These are phyloP conservation scores for Alternaria viburni DNA, from an alignment of 2,329 filamentous ascomycete species.

Conservation along the genomic window DNA sequence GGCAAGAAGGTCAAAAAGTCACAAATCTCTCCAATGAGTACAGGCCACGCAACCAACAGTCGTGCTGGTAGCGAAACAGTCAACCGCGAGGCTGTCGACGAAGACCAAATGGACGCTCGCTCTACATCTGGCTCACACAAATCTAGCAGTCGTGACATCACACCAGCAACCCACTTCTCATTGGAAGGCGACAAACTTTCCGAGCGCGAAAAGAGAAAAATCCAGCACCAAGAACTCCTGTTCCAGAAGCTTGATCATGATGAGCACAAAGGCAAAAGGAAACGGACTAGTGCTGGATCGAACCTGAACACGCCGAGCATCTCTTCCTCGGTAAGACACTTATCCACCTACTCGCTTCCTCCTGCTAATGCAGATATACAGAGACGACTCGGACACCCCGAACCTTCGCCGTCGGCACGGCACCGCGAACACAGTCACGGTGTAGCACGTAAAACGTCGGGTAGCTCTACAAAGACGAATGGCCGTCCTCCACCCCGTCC, in stretches of 20 bases:
- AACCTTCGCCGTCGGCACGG: constrained; percentile 45
- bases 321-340: constrained; percentile 49
- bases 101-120: constrained; percentile 62
- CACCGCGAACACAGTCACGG: constrained; percentile 45
- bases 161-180: constrained; percentile 61
- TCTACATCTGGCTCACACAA: constrained; percentile 65
- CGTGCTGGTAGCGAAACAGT: constrained; percentile 65
- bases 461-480: constrained; percentile 50
- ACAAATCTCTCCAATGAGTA: constrained; percentile 62
- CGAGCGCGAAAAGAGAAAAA: constrained; percentile 67
- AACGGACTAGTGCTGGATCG: constrained; percentile 63
- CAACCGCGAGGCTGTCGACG: constrained; percentile 58
- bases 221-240: constrained; percentile 67
- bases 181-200: constrained; percentile 61
- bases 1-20: constrained; percentile 57
- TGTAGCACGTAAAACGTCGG: constrained; percentile 44
- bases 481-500: constrained; percentile 35
- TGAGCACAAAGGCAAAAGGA: constrained; percentile 60
- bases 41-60: constrained; percentile 60
- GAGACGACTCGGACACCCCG: constrained; percentile 46
- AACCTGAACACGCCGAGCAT: constrained; percentile 58
- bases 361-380: constrained; percentile 33
- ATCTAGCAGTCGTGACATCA: constrained; percentile 66
- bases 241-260: constrained; percentile 67
- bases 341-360: constrained; percentile 15